Conservation (phyloP, 23 red algal genomes). For the Gracilaria vermiculophylla region DNA sequence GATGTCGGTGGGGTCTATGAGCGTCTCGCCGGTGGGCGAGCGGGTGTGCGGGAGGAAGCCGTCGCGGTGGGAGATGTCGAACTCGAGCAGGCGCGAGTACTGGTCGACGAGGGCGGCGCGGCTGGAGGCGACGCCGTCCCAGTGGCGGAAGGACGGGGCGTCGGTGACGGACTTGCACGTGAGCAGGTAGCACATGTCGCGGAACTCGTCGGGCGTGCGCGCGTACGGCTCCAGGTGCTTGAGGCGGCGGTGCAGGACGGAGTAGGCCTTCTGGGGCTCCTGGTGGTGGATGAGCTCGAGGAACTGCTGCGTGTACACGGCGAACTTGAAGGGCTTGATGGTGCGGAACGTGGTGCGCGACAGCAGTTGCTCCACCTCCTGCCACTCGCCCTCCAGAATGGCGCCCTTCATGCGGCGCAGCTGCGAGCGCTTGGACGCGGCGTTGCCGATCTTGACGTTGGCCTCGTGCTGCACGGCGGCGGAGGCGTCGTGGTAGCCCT, state of each 20-base stretch:
- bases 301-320: slow-evolving; percentile 88
- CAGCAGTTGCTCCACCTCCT: slow-evolving; percentile 87
- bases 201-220: slow-evolving; percentile 77
- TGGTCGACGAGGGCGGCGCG: slow-evolving; percentile 86
- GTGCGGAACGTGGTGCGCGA: slow-evolving; percentile 75
- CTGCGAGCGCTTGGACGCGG: slow-evolving; percentile 69
- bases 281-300: slow-evolving; percentile 95
- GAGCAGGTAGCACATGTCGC: slow-evolving; percentile 96
- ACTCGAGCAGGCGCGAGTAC: slow-evolving; percentile 83
- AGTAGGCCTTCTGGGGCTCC: slow-evolving; percentile 88
- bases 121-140: slow-evolving; percentile 74
- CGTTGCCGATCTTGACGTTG: slow-evolving; percentile 70
- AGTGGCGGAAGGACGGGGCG: slow-evolving; percentile 76
- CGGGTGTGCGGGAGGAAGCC: background rate
- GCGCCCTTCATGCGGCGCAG: slow-evolving; percentile 79
- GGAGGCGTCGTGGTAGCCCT: slow-evolving; percentile 74
- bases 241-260: slow-evolving; percentile 79
- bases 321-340: slow-evolving; percentile 90
- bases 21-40: background rate
- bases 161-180: slow-evolving; percentile 97
- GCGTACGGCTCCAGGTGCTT: slow-evolving; percentile 94
- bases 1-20: slow-evolving; percentile 36
- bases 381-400: slow-evolving; percentile 94
- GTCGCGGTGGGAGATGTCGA: slow-evolving; percentile 61
- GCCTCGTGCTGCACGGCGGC: slow-evolving; percentile 82